Evolutionary conservation across 2,329 filamentous ascomycete genomes (phyloP), one percentile per base, ranked within the genome.

Genomic region (Trichoderma semiorbis): DNA sequence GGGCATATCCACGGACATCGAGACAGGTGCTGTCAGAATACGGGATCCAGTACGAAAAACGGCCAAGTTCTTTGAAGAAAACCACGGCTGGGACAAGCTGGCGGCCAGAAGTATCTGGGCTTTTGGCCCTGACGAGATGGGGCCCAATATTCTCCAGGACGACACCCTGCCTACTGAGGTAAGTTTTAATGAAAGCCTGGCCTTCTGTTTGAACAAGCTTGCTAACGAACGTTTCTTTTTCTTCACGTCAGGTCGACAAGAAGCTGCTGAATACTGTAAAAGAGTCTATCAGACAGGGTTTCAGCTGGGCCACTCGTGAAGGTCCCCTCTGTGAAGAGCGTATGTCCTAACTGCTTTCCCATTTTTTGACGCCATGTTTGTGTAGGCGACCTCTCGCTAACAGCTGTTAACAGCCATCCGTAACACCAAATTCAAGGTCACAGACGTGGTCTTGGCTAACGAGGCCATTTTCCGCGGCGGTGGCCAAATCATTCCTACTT

Each of bases 41-140:
- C 93, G 92, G 74, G 95, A 98, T 76, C 95, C 96, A 2, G 92
- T 96, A 57, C 91, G 95, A 71, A 95, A 95, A 79, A 96, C 97
- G 55, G 95, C 95, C 77, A 97, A 96, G 78, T 98, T 97, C 84
- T 98, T 99, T 78, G 95, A 98, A 80, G 93, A 97, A 73, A 96
- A 94, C 75, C 97, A 99, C 80, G 95, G 95, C 71, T 99, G 97
- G 92, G 96, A 99, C 83, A 90, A 98, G 77, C 87, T 99, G 74
- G 95, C 96, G 16, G 94, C 93, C 28, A 89, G 96, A 78, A 98
- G 95, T 79, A 97, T 99, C 78, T 99, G 96, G 96, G 96, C 96
- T 1, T 99, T 99, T 83, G 96, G 96, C 3, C 96, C 96, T 5
- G 95, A 98, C 72, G 96, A 99, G 75, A 92, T 91, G 85, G 93